Evolutionary conservation across 2,329 filamentous ascomycete species (phyloP).

Genomic region (Malbranchea cinnamomea): DNA sequence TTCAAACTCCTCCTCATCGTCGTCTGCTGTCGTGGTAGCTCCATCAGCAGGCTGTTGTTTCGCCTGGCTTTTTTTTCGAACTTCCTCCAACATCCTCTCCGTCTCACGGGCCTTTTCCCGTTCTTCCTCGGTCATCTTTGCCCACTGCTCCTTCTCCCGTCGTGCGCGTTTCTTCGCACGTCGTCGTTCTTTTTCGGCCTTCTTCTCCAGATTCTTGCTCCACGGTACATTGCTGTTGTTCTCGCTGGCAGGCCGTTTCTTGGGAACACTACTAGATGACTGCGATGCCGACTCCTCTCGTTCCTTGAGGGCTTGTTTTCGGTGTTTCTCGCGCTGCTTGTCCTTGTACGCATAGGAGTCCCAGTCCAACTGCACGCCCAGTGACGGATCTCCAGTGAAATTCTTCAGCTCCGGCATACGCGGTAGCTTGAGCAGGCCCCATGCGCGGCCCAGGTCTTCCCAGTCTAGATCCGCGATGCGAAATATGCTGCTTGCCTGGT

Average conservation of each 20-base stretch:
- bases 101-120: conserved; percentile 48
- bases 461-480: conserved; percentile 68
- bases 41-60: conserved; percentile 10
- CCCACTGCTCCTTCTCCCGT: conserved; percentile 47
- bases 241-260: conserved; percentile 43
- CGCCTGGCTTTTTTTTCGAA: conserved; percentile 42
- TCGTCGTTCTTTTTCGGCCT: conserved; percentile 45
- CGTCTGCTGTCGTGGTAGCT: conserved; percentile 8
- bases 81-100: conserved; percentile 46
- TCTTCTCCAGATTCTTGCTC: conserved; percentile 55
- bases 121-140: conserved; percentile 57
- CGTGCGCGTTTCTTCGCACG: conserved; percentile 50
- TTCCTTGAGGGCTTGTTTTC: conserved; percentile 41
- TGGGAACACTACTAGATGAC: conserved; percentile 27
- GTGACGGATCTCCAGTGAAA: conserved; percentile 52
- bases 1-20: conserved; percentile 38
- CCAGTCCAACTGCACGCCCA: conserved; percentile 46
- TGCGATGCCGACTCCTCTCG: conserved; percentile 25
- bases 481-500: conserved; percentile 86
- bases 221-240: conserved; percentile 45
- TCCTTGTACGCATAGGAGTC: conserved; percentile 56
- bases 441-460: conserved; percentile 63
- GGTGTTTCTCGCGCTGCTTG: conserved; percentile 51
- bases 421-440: conserved; percentile 74
- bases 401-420: conserved; percentile 82